Base-by-base conservation (phyloP, 176 grass and related monocot genomes). In the Oryza coarctata region DNA sequence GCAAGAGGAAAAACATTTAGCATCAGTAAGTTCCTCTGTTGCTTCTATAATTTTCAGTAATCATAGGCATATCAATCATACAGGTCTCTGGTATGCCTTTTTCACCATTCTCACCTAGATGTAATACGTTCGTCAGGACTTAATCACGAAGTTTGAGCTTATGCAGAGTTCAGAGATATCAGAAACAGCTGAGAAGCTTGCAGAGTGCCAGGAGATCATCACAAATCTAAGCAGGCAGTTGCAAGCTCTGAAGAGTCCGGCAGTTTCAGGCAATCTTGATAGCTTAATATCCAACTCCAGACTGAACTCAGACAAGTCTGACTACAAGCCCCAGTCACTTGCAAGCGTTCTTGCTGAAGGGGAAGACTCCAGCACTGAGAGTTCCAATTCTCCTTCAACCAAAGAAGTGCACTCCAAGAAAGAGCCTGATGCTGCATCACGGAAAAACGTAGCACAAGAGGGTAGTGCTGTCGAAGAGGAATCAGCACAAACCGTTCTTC, bases 171-270 rank as follows among this genome's bases (percentile, higher is more conserved):
- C 63, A 18, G 85, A 94, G 15, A 82, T 75, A 79, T 70, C 45
- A 4, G 84, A 80, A 81, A 84, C 87, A 64, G 88, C 87, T 12
- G 82, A 90, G 38, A 92, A 94, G 70, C 88, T 97, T 83, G 84
- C 88, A 5, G 94, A 86, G 77, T 97, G 91, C 78, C 91, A 97
- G 58, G 87, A 86, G 67, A 89, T 89, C 7, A 94, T 97, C 35
- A 79, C 89, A 35, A 91, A 72, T 11, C 67, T 97, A 23, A 91
- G 79, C 60, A 94, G 87, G 52, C 84, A 90, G 71, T 40, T 97
- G 57, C 81, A 87, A 68, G 91, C 87, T 74, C 81, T 97, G 38
- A 70, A 85, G 65, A 68, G 65, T 22, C 82, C 68, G 8, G n/a
- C 50, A 31, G 75, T 71, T 38, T 55, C 70, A 71, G 78, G 14